Base-by-base conservation (phyloP, 208 protist species). In the Jaenimonas drosophilae region DNA sequence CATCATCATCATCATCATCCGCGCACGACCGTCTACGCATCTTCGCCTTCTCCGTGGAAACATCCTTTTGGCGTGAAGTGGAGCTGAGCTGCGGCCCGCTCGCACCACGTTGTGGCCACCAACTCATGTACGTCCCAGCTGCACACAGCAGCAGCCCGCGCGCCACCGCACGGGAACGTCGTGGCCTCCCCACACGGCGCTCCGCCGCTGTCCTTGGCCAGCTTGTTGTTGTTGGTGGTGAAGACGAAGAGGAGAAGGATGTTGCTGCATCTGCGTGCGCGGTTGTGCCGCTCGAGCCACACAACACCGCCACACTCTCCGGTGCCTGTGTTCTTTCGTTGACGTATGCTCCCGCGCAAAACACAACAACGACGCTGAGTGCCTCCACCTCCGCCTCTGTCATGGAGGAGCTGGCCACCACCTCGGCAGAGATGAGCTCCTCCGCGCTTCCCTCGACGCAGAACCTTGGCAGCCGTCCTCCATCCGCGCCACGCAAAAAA, bases 281-380 rank as follows among this genome's bases (percentile, higher is more conserved):
- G n/a, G n/a, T n/a, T 21, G 34, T 2, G 14, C 28, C 17, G 46
- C 14, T 9, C 33, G 32, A 12, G 26, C 25, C 32, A 21, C 11
- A 27, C 40, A 14, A 24, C 23, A 39, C 19, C 4, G 17, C 12
- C 2, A 1, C 0, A 9, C 3, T n/a, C 14, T 9, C 2, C 31
- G 29, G 38, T 87, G 12, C 6, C 34, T 23, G 62, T 81, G 9
- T 87, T 64, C 33, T 43, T 87, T n/a, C n/a, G n/a, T n/a, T n/a
- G n/a, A n/a, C n/a, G n/a, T n/a, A n/a, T n/a, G n/a, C n/a, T n/a
- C n/a, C n/a, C n/a, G n/a, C n/a, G n/a, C n/a, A n/a, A n/a, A n/a
- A n/a, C n/a, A n/a, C n/a, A n/a, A n/a, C n/a, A n/a, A n/a, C n/a
- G n/a, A n/a, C n/a, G n/a, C n/a, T n/a, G n/a, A n/a, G n/a, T n/a